Conservation (phyloP, 352 stramenopile species). For the Pythium dissotocum region DNA sequence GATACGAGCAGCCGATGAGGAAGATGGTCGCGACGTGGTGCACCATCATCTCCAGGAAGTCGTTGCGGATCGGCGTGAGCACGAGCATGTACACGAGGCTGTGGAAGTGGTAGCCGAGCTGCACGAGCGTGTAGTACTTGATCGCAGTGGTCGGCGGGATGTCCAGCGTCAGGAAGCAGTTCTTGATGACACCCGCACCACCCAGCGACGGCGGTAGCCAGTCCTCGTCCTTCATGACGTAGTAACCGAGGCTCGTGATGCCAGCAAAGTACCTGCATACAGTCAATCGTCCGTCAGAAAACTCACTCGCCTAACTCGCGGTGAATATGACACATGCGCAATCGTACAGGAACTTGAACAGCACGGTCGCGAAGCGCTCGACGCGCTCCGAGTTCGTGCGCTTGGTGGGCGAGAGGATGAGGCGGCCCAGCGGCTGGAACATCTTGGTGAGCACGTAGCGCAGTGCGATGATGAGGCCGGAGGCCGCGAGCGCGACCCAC, state of each 20-base stretch:
- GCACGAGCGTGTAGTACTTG: slow-evolving; percentile 52
- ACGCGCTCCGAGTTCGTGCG: slow-evolving; percentile 44
- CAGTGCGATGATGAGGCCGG: slow-evolving; percentile 41
- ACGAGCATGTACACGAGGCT: slow-evolving; percentile 58
- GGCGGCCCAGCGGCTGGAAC: slow-evolving; percentile 46
- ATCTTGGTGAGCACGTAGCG: slow-evolving; percentile 38
- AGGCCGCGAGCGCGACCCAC: slow-evolving; percentile 30
- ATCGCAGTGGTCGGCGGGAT: slow-evolving; percentile 33
- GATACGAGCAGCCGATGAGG: slow-evolving; percentile 55
- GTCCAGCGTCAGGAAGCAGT: slow-evolving; percentile 34
- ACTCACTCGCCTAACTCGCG: neutral
- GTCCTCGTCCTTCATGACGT: slow-evolving; percentile 48
- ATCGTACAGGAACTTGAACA: slow-evolving; percentile 70
- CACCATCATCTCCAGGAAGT: slow-evolving; percentile 63
- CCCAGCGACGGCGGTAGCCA: slow-evolving; percentile 50
- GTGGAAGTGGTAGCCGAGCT: slow-evolving; percentile 63
- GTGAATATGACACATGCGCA: neutral
- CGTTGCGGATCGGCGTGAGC: slow-evolving; percentile 59
- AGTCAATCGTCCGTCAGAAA: neutral
- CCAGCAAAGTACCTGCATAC: slow-evolving; percentile 48
- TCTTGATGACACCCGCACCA: slow-evolving; percentile 33
- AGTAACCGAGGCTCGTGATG: slow-evolving; percentile 46
- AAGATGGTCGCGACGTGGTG: slow-evolving; percentile 63
- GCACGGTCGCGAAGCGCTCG: slow-evolving; percentile 63
- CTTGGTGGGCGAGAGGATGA: slow-evolving; percentile 54